These are phyloP conservation scores for Cotoneaster glaucophyllus DNA, from an alignment of 306 rosid species.

Conservation along the genomic window DNA sequence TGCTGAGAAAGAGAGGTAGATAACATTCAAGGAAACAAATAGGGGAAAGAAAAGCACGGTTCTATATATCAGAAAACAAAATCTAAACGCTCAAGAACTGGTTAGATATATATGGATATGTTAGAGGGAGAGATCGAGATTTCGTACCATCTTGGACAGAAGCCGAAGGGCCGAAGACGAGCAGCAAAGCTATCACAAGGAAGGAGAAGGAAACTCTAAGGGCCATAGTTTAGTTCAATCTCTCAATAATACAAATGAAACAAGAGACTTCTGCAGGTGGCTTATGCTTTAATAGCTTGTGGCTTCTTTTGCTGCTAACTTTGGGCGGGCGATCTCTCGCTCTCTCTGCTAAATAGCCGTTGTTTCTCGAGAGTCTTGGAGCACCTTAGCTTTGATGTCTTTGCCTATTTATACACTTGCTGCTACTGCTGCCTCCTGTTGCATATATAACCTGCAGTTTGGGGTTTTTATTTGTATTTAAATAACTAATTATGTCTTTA, in stretches of 20 bases:
- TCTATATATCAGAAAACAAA: not conserved
- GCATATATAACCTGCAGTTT: not conserved
- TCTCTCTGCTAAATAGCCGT: not conserved
- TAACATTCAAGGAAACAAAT: not conserved
- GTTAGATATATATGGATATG: not conserved
- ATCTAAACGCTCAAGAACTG: not conserved
- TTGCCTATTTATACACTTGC: slow-evolving; percentile 11
- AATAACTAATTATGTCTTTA: not conserved
- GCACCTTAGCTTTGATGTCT: slow-evolving; percentile 9
- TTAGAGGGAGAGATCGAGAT: slow-evolving; percentile 1
- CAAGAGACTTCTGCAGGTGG: not conserved
- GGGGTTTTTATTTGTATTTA: not conserved
- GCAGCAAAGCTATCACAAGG: not conserved
- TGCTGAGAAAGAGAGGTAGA: not conserved
- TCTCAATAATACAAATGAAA: not conserved
- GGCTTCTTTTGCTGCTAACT: not conserved
- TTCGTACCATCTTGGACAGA: slow-evolving; percentile 13
- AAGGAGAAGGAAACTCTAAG: not conserved
- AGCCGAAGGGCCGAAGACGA: not conserved
- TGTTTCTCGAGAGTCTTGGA: slow-evolving; percentile 8
- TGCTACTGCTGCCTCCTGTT: not conserved
- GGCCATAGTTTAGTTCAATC: not conserved
- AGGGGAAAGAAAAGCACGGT: not conserved
- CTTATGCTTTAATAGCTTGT: not conserved
- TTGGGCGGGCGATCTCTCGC: not conserved